A percentile compares a stretch with the other conserved stretches of the same genome.
Evolutionary conservation across 2,329 filamentous ascomycete genomes (phyloP).

Genomic region (Parastagonospora avenae): DNA sequence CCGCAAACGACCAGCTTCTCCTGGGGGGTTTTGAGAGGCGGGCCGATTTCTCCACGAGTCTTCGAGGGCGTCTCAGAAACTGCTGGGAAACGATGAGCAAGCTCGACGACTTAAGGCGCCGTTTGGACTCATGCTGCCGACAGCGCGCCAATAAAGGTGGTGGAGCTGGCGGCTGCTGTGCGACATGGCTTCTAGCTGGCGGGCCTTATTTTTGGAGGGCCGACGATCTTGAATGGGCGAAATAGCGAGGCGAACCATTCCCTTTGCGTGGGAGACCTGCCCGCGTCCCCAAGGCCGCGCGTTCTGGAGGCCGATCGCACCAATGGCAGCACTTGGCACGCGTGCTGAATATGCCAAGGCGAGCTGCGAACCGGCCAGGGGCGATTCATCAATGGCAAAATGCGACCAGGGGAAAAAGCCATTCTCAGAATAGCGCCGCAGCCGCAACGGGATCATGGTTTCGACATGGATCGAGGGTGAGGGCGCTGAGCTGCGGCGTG

Average conservation of each 20-base stretch:
- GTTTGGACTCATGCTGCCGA: not conserved
- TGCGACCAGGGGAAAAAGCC: slow-evolving; percentile 11
- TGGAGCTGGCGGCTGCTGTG: not conserved
- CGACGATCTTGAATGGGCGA: not conserved
- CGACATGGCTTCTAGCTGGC: not conserved
- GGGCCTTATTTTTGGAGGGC: slow-evolving; percentile 4
- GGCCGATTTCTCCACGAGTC: too few species aligned
- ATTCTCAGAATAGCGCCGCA: not conserved
- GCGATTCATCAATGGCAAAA: slow-evolving; percentile 7
- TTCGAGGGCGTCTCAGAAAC: not conserved
- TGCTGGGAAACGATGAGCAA: not conserved
- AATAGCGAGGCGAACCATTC: not conserved
- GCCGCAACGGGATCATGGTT: not conserved
- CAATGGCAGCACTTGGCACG: slow-evolving; percentile 4
- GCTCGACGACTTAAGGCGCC: not conserved
- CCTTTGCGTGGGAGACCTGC: not conserved
- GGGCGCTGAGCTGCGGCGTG: not conserved
- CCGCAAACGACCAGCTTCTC: too few species aligned
- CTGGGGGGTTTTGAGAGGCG: too few species aligned
- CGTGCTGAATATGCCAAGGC: not conserved
- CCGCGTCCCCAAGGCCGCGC: not conserved
- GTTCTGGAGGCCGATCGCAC: slow-evolving; percentile 8
- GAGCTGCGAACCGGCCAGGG: slow-evolving; percentile 17
- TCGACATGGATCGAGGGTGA: not conserved
- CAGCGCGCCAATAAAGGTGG: not conserved